phyloP scores from a whole-genome alignment of 1,139 yeast species.

The Geotrichum fermentans region DNA sequence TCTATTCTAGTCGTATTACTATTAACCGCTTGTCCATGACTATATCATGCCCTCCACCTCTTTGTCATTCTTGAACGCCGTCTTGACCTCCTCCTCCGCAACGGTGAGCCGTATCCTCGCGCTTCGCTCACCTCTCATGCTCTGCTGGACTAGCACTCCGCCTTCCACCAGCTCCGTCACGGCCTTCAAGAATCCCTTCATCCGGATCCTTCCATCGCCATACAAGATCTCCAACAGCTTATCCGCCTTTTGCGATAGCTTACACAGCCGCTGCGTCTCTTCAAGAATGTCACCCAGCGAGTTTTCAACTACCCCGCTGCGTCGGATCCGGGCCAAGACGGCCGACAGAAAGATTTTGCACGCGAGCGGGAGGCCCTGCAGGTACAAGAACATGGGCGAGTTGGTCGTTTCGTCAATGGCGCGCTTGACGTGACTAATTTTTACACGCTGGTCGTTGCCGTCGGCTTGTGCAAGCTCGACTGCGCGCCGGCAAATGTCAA shows the following conservation, averaged over 20 bases:
- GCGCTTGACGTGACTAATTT: slow-evolving; percentile 62
- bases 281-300: slow-evolving; percentile 71
- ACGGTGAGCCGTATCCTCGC: slow-evolving; percentile 59
- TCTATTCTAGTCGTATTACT: too few relatives aligned
- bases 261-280: slow-evolving; percentile 56
- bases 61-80: slow-evolving; percentile 55
- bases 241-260: slow-evolving; percentile 33
- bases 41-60: slow-evolving; percentile 38
- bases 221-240: slow-evolving; percentile 23
- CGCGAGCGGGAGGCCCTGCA: slow-evolving; percentile 59
- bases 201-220: slow-evolving; percentile 30
- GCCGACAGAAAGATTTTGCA: slow-evolving; percentile 70
- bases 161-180: slow-evolving; percentile 67
- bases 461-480: slow-evolving; percentile 72
- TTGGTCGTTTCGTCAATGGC: slow-evolving; percentile 79
- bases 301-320: slow-evolving; percentile 69
- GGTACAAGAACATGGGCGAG: slow-evolving; percentile 61
- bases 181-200: slow-evolving; percentile 48
- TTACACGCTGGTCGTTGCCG: slow-evolving; percentile 45
- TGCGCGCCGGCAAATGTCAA: slow-evolving; percentile 84
- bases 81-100: slow-evolving; percentile 63
- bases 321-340: slow-evolving; percentile 56
- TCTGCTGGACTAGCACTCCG: slow-evolving; percentile 68
- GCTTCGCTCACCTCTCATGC: slow-evolving; percentile 61
- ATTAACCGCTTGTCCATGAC: too few relatives aligned